These are phyloP conservation scores for Arthrobotrys musiformis DNA, from an alignment of 2,329 filamentous ascomycete species.

Conservation along the genomic window DNA sequence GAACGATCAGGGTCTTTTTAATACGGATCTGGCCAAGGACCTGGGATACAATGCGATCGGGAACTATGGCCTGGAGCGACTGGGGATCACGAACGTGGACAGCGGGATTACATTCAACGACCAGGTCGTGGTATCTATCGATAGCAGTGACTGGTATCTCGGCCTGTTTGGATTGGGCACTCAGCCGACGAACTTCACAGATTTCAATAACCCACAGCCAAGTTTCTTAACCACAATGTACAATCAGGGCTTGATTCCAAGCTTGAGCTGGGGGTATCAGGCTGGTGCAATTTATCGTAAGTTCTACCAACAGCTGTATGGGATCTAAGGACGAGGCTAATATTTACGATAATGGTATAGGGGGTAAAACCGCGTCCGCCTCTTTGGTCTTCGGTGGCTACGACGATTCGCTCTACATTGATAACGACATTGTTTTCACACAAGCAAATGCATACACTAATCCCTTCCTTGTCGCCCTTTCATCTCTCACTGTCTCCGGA, in stretches of 20 bases:
- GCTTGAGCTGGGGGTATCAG: conserved; percentile 52
- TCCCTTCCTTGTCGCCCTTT: conserved; percentile 35
- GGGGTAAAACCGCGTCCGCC: conserved; percentile 9
- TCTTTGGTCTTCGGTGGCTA: conserved; percentile 45
- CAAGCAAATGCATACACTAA: conserved; percentile 30
- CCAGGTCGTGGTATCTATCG: conserved; percentile 39
- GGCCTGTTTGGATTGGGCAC: conserved; percentile 46
- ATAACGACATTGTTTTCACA: conserved; percentile 43
- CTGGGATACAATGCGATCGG: conserved; percentile 38
- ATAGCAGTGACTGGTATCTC: conserved; percentile 31
- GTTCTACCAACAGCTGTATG: neutral
- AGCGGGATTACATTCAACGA: conserved; percentile 23
- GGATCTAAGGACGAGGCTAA: neutral
- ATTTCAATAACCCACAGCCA: conserved; percentile 49
- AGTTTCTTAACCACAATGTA: conserved; percentile 48
- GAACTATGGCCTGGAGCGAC: conserved; percentile 35
- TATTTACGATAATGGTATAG: conserved; percentile 8
- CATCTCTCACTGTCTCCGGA: conserved; percentile 33
- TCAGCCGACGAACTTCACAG: conserved; percentile 48
- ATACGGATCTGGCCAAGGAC: conserved; percentile 41
- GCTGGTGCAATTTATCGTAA: conserved; percentile 44
- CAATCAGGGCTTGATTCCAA: conserved; percentile 35
- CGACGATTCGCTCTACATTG: conserved; percentile 30
- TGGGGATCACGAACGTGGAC: conserved; percentile 40
- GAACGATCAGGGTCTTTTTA: conserved; percentile 33